Evolutionary conservation across 805 yeast genomes (phyloP), one percentile per base, ranked within the genome.

Genomic region (Cyberlindnera subsufficiens): DNA sequence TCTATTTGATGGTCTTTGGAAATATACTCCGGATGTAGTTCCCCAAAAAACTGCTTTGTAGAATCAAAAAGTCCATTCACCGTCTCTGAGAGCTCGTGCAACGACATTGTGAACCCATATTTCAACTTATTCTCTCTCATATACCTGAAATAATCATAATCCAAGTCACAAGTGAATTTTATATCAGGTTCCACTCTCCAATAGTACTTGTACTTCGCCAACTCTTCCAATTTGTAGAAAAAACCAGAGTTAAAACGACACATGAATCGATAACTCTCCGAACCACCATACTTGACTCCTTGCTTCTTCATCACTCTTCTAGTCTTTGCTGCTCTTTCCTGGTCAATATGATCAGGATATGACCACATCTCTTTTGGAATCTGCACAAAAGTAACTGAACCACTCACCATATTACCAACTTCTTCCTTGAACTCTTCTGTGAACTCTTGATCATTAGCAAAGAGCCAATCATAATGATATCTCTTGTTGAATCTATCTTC

Each of bases 131-230:
- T 67, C 18, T 64, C 72, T 15, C 74, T 65, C 81, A 85, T 72
- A 51, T 66, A 67, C 42, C 64, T 68, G 65, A 85, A 85, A 18
- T 81, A 74, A 56, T 84, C 91, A 45, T 74, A 67, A 45, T 75
- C 68, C 18, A 81, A 64, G 58, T 82, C 82, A 66, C 91, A 84
- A 49, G 59, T 70, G 42, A 78, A 65, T 38, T 70, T 65, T 39
- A 80, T 77, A 39, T 79, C 82, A 11, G 89, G 88, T 62, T 83
- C 91, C 34, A 84, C 82, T 45, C 91, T 68, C 91, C 90, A 83
- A 58, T 78, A 82, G 58, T 78, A 86, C 36, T 73, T 76, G 61
- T 81, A 82, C n/a, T 72, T 68, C 40, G 65, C 59, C 60, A 86
- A 60, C 38, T 79, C 64, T 39, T 74, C 73, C 56, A 82, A 83